Evolutionary conservation across 768 basidiomycete species (phyloP), one percentile per base, ranked within the genome.

Genomic region (Tulasnella sp.): DNA sequence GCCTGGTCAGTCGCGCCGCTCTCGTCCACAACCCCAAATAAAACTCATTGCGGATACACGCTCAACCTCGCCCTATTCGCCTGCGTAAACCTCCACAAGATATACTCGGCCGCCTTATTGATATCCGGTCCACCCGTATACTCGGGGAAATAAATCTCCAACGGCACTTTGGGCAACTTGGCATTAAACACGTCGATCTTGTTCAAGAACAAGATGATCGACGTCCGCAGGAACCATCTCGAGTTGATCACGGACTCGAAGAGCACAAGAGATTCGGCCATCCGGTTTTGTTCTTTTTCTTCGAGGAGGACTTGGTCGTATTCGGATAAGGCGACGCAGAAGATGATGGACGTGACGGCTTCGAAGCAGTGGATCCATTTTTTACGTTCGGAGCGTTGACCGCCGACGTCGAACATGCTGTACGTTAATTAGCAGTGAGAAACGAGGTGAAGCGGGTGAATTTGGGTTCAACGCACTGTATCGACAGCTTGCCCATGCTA

Each of bases 51-150:
- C 3, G 95, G 94, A 82, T 96, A 97, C 25, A 97, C 93, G 76
- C 91, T 94, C 79, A 96, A 83, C 71, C 91, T 83, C 75, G 92
- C 93, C 25, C 92, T 84, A 79, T 96, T 97, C 74, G 92, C 91
- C 83, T 97, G 94, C 87, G 96, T 97, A 80, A 97, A 97, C 80
- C 92, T 85, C 96, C 94, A 97, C 45, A 97, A 85, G 73, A 97
- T 96, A 79, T 94, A 97, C 80, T 96, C 95, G 0, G 95, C 94
- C 0, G 94, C 95, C 83, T 96, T 96, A 85, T 95, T 96, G 82
- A 74, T 52, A 3, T 75, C 74, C 22, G 72, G 25, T 91, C 54
- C 85, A 84, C 77, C 92, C 70, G 84, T 85, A 79, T 84, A 86
- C 78, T 86, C 85, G 8, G 85, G 85, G 79, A 85, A 86, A 78